Base-by-base conservation (phyloP, 2,329 filamentous ascomycete genomes). In the Neophaeococcomyces mojaviensis region DNA sequence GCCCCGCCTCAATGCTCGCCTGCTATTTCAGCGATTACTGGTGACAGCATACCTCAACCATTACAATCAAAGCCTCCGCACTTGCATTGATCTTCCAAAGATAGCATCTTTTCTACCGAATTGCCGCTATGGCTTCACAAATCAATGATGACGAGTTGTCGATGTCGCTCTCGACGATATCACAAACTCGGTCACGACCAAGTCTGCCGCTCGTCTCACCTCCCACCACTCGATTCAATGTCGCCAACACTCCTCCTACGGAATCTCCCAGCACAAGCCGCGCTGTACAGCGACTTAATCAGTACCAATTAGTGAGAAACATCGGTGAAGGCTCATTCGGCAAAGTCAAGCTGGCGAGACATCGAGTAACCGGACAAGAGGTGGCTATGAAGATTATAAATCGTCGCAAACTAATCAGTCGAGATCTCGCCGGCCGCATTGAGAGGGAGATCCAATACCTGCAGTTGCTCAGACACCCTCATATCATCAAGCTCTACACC, bases 401-500 rank as follows among this genome's bases (percentile, higher is more conserved):
- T 34, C 80, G 92, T 55, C 92, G 92, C 72, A 94, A 96, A 72
- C 78, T 98, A 61, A 88, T 96, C 58, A 97, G 89, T 57, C 78
- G 90, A 61, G 92, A 98, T 67, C 97, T 98, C 92, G 89, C 94
- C 44, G 92, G 92, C 50, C 81, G 92, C 50, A 94, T 98, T 53
- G 92, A 98, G 72, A 81, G 92, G 57, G 92, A 98, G 73, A 98
- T 98, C 58, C 89, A 96, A 66, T 98, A 98, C 64, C 77, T 98
- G 53, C 92, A 98, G 70, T 73, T 98, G 50, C 76, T 98, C 50
- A 82, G 92, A 50, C 92, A 98, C 66, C 92, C 92, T 33, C 92
- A 98, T 68, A 98, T 98, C 64, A 98, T 98, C 73, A 98, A 98
- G 70, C 77, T 98, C 81, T 95, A 88, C 67, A 97, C 92, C 24